Percentiles rank a stretch among this genome's conserved stretches.
Evolutionary conservation across 2,329 filamentous ascomycete species (phyloP).

Genomic region (Fusarium begoniae): DNA sequence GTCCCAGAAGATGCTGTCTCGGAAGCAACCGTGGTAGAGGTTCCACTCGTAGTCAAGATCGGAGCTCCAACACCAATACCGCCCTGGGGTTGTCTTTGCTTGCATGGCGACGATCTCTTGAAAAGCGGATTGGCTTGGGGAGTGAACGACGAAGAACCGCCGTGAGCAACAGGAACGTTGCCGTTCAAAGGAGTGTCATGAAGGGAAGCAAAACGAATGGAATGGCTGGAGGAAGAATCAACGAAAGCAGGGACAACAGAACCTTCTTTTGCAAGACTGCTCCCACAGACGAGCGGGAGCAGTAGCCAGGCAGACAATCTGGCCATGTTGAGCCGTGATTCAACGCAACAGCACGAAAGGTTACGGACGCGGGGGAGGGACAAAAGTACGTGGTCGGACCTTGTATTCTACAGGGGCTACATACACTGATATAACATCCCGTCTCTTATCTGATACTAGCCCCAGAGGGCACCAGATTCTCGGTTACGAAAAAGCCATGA

Average conservation of each 20-base stretch:
- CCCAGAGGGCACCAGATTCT: not conserved
- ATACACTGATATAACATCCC: constrained; percentile 1
- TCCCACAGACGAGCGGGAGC: constrained; percentile 19
- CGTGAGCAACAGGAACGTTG: not conserved
- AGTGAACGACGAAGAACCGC: not conserved
- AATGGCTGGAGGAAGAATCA: constrained; percentile 27
- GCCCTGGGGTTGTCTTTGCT: not conserved
- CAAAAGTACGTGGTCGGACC: not conserved
- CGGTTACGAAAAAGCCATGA: not conserved
- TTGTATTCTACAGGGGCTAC: not conserved
- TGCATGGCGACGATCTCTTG: constrained; percentile 10
- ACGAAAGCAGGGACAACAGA: constrained; percentile 26
- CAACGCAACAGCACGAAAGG: constrained; percentile 11
- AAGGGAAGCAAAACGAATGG: constrained; percentile 24
- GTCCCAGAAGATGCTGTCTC: not conserved
- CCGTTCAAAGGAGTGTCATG: constrained; percentile 20
- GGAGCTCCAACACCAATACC: not conserved
- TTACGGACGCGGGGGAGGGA: not conserved
- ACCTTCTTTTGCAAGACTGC: constrained; percentile 34
- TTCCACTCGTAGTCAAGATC: not conserved
- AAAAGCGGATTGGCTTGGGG: not conserved
- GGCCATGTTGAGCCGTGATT: constrained; percentile 26
- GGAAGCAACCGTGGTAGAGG: not conserved
- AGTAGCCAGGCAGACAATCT: constrained; percentile 26
- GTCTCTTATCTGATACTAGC: not conserved